Base-by-base conservation (phyloP, 148 eudicot genomes). In the Linanthus parryae region DNA sequence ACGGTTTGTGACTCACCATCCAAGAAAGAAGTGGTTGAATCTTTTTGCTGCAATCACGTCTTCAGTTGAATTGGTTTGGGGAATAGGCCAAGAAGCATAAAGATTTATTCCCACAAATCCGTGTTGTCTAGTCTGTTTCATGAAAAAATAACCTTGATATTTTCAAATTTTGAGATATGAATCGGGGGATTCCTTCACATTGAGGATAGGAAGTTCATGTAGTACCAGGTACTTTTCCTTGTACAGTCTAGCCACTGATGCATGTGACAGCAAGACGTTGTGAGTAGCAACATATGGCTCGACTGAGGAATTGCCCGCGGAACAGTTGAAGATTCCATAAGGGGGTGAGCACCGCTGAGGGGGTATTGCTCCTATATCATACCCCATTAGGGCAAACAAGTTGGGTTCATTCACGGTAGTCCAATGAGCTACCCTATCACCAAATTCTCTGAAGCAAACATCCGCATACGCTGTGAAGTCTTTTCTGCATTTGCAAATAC, bases 391-490 rank as follows among this genome's bases (percentile, higher is more conserved):
- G 3, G 61, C 46, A 40, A 62, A 62, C 24, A 77, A 33, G 44
- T 84, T 84, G 15, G 44, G 69, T 54, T 87, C 85, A 24, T 87
- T 80, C 5, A 80, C 25, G 1, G 82, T 82, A 14, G 72, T 73
- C 89, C 95, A 82, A 25, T 79, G 57, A 52, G 9, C 28, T 18
- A 79, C 79, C 58, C 82, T 65, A 25, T 82, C 78, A 0, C 85
- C 89, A 26, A 85, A 85, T 61, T 79, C 75, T 69, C 58, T 70
- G 27, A 85, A 85, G 76, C 92, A 87, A 43, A 83, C 77, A 41
- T 83, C 68, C 15, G 80, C 88, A 54, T 63, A 87, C 19, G 73
- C 63, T 27, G 44, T 52, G 42, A 77, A 83, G 67, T 87, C 91
- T 50, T 71, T 48, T 35, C 52, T 27, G 34, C 34, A 25, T 48